These are phyloP conservation scores for Hortiboletus campestris DNA, from an alignment of 768 basidiomycete genomes.

Conservation along the genomic window DNA sequence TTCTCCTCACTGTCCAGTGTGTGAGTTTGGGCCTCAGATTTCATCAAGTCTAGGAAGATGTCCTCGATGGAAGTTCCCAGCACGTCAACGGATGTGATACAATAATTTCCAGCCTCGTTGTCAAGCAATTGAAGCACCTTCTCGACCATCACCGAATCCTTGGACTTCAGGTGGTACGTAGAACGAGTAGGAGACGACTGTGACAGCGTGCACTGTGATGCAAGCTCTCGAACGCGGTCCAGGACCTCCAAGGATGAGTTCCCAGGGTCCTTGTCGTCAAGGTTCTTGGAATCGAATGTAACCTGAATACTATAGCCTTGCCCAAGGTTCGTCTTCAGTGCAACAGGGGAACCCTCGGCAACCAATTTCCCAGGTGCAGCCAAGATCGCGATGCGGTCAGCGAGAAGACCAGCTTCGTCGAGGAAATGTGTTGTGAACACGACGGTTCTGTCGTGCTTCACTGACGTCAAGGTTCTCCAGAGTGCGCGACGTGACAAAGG, in stretches of 20 bases:
- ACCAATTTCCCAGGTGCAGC: conserved; percentile 74
- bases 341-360: conserved; percentile 70
- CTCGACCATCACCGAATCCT: conserved; percentile 54
- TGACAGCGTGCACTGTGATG: conserved; percentile 44
- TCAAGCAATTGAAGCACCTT: conserved; percentile 57
- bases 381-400: conserved; percentile 72
- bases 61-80: conserved; percentile 78
- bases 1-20: conserved; percentile 29
- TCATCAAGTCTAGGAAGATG: conserved; percentile 75
- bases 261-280: conserved; percentile 24
- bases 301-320: conserved; percentile 69
- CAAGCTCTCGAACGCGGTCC: conserved; percentile 41
- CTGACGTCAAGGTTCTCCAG: conserved; percentile 71
- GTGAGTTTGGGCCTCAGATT: conserved; percentile 23
- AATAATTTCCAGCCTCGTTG: conserved; percentile 34
- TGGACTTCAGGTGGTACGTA: conserved; percentile 59
- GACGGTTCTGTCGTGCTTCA: conserved; percentile 63
- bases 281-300: conserved; percentile 40
- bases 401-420: conserved; percentile 77
- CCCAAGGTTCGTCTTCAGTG: conserved; percentile 69
- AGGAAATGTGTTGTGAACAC: conserved; percentile 82
- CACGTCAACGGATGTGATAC: conserved; percentile 59
- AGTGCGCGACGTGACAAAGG: conserved; percentile 75
- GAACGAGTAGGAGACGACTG: conserved; percentile 43
- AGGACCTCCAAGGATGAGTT: conserved; percentile 34